Percentiles rank a stretch among this genome's conserved stretches.
Conservation (phyloP, 306 rosid genomes). For the Vicia villosa region DNA sequence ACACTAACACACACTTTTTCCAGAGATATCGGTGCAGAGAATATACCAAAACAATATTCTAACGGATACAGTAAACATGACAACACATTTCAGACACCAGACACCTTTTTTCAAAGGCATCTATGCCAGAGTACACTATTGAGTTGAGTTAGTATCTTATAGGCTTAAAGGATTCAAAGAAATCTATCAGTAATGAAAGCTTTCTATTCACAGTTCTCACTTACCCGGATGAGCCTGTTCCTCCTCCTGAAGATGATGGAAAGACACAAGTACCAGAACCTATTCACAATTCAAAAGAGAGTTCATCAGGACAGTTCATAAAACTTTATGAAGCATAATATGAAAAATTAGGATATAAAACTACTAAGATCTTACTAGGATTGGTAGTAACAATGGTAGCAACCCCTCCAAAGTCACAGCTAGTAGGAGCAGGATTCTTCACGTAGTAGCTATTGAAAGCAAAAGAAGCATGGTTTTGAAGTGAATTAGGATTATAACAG, state of each 20-base stretch:
- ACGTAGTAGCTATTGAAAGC: constrained; percentile 88
- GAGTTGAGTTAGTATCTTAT: neutral
- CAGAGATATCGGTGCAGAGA: too few relatives aligned
- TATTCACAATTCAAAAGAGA: constrained; percentile 35
- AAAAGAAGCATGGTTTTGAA: constrained; percentile 85
- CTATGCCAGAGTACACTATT: neutral
- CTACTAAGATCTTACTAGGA: constrained; percentile 63
- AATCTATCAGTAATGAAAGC: constrained; percentile 17
- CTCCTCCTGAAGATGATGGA: constrained; percentile 58
- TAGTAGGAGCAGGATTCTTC: constrained; percentile 75
- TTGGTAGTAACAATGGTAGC: constrained; percentile 66
- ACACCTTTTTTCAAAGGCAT: too few relatives aligned
- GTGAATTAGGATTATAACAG: constrained; percentile 70
- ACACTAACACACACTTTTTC: too few relatives aligned
- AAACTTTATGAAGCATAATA: constrained; percentile 10
- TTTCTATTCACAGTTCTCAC: neutral
- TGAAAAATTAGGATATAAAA: neutral
- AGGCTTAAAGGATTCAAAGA: constrained; percentile 2
- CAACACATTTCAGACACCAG: too few relatives aligned
- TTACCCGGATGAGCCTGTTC: constrained; percentile 50
- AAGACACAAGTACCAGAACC: constrained; percentile 74
- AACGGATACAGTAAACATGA: too few relatives aligned
- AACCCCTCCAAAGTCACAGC: constrained; percentile 90
- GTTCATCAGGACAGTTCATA: constrained; percentile 22
- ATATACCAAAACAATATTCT: too few relatives aligned